Evolutionary conservation across 371 early-diverging fungal genomes (phyloP).

Genomic region (Apophysomyces sp.): DNA sequence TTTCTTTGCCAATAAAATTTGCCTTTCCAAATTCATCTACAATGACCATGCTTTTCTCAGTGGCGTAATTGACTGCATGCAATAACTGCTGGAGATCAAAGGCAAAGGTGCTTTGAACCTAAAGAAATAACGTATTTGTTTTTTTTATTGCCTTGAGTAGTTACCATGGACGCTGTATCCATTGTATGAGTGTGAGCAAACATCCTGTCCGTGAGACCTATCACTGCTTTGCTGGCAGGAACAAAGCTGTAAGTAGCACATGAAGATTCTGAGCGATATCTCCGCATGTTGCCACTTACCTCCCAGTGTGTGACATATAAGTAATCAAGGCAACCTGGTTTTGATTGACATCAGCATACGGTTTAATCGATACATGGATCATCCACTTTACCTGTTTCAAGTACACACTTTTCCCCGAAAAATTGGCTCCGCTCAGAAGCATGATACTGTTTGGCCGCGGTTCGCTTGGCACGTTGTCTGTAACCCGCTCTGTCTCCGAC

Average conservation of each 20-base stretch:
- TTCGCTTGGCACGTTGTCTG: neutral
- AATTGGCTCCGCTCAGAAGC: slow-evolving; percentile 77
- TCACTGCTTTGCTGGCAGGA: slow-evolving; percentile 76
- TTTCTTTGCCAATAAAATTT: neutral
- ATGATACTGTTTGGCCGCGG: slow-evolving; percentile 39
- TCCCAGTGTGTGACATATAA: slow-evolving; percentile 84
- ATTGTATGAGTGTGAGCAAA: slow-evolving; percentile 73
- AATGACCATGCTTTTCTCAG: slow-evolving; percentile 53
- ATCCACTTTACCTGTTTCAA: slow-evolving; percentile 62
- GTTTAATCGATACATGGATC: neutral
- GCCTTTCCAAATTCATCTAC: slow-evolving; percentile 67
- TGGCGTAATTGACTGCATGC: slow-evolving; percentile 52
- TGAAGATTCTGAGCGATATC: neutral
- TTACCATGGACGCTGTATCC: slow-evolving; percentile 54
- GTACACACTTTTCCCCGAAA: slow-evolving; percentile 79
- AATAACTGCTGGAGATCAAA: slow-evolving; percentile 69
- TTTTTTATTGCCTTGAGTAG: neutral
- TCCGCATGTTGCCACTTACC: slow-evolving; percentile 16
- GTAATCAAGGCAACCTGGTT: slow-evolving; percentile 63
- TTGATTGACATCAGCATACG: neutral
- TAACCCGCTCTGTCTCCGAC: too few species aligned
- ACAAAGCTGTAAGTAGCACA: slow-evolving; percentile 68
- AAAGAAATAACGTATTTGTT: neutral
- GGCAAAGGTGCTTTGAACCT: slow-evolving; percentile 74
- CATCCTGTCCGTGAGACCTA: slow-evolving; percentile 91